Percentiles rank a stretch among this genome's conserved stretches.
phyloP scores from a whole-genome alignment of 768 basidiomycete genomes.

The Fomitopsis pulvina region DNA sequence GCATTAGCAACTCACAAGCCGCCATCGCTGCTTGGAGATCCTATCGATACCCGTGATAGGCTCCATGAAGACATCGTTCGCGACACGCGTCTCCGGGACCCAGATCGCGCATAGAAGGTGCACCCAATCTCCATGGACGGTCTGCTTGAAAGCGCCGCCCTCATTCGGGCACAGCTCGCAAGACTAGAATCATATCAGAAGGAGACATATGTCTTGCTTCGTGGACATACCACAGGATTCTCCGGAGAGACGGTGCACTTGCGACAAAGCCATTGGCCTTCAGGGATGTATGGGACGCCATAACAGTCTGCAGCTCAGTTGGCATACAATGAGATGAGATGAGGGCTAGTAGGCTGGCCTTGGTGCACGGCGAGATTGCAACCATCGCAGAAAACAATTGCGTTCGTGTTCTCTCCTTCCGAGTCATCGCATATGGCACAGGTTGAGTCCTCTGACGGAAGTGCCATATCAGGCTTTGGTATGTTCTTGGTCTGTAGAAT shows the following conservation, averaged over 20 bases:
- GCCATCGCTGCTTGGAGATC: constrained; percentile 90
- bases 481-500: constrained; percentile 77
- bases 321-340: not conserved
- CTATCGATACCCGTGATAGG: constrained; percentile 86
- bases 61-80: constrained; percentile 97
- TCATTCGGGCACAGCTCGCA: constrained; percentile 96
- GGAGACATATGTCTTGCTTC: not conserved
- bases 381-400: constrained; percentile 98
- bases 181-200: constrained; percentile 39
- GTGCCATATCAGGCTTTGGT: constrained; percentile 78
- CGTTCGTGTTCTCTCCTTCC: constrained; percentile 97
- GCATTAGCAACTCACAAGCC: constrained; percentile 55
- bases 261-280: constrained; percentile 98
- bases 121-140: constrained; percentile 86
- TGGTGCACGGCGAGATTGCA: constrained; percentile 99
- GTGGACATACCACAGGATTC: constrained; percentile 74
- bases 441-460: constrained; percentile 93
- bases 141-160: constrained; percentile 98
- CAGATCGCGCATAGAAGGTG: constrained; percentile 96
- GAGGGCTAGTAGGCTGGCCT: constrained; percentile 41
- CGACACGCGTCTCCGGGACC: constrained; percentile 91
- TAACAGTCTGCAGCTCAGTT: constrained; percentile 71
- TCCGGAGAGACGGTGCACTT: constrained; percentile 99
- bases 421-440: constrained; percentile 98
- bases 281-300: constrained; percentile 97